Conservation (phyloP, 306 rosid species). For the Corylus avellana region DNA sequence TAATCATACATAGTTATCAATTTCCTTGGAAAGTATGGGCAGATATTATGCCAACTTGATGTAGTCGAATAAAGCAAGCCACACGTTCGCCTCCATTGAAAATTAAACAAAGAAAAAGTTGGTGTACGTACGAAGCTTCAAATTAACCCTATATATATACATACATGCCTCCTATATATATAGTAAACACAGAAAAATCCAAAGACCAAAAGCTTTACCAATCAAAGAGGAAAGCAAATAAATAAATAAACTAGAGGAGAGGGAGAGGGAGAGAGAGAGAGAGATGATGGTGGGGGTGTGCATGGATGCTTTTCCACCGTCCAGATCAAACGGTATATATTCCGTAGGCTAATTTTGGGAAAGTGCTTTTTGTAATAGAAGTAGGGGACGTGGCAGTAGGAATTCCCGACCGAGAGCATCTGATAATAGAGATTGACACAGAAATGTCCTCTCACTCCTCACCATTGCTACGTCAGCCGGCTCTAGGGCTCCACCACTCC, state of each 20-base stretch:
- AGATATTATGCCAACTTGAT: constrained; percentile 3
- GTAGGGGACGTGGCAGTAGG: constrained; percentile 44
- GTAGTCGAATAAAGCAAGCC: constrained; percentile 3
- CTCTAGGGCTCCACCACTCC: constrained; percentile 30
- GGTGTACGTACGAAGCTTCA: not conserved
- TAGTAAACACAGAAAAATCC: not conserved
- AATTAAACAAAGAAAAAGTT: constrained; percentile 1
- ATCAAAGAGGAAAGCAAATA: not conserved
- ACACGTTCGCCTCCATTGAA: constrained; percentile 9
- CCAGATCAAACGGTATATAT: constrained; percentile 28
- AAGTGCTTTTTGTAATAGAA: not conserved
- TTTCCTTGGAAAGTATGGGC: not conserved
- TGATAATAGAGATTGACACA: constrained; percentile 42
- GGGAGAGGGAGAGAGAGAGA: too few relatives aligned
- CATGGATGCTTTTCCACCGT: constrained; percentile 15
- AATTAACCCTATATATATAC: not conserved
- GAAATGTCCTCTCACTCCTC: constrained; percentile 18
- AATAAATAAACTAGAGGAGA: not conserved
- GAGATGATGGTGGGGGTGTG: not conserved
- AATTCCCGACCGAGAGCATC: constrained; percentile 69
- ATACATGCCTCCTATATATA: not conserved
- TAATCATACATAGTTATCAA: not conserved
- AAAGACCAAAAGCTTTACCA: not conserved
- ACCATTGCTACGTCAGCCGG: constrained; percentile 24
- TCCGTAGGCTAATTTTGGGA: constrained; percentile 9